Percentiles rank a stretch among this genome's conserved stretches.
Evolutionary conservation across 2,329 filamentous ascomycete genomes (phyloP).

Genomic region (Pseudomassariella vexata): DNA sequence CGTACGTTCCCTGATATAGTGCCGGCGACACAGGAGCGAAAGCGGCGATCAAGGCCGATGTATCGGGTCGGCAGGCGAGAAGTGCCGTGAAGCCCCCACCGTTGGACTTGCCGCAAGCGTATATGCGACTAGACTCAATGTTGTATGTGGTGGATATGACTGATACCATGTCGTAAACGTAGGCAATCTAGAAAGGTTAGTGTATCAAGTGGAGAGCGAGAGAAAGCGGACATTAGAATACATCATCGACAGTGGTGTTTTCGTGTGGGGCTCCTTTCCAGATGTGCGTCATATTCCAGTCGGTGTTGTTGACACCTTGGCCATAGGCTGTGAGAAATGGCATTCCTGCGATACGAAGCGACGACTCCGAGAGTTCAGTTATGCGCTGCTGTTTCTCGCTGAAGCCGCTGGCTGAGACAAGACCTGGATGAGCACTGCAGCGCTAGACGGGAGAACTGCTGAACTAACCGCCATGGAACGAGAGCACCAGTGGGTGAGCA

Average conservation of each 20-base stretch:
- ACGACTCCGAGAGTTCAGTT: conserved; percentile 17
- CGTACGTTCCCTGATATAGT: conserved; percentile 11
- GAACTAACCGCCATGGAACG: conserved; percentile 16
- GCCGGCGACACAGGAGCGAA: conserved; percentile 14
- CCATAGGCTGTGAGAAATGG: conserved; percentile 18
- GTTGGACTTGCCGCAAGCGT: conserved; percentile 15
- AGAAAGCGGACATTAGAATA: not conserved
- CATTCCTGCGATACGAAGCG: conserved; percentile 15
- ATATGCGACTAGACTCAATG: conserved; percentile 12
- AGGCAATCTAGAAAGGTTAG: conserved; percentile 11
- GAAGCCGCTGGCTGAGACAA: conserved; percentile 13
- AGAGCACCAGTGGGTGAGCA: conserved; percentile 13
- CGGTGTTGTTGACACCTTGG: conserved; percentile 17
- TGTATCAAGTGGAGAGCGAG: not conserved
- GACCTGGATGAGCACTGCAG: too few species aligned
- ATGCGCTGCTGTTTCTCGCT: conserved; percentile 18
- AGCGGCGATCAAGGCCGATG: conserved; percentile 10
- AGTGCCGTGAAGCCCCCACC: conserved; percentile 14
- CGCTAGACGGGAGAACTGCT: not conserved
- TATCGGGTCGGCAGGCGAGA: conserved; percentile 13
- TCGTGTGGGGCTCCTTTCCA: conserved; percentile 20
- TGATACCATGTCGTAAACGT: conserved; percentile 17
- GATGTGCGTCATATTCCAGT: conserved; percentile 16
- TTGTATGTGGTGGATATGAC: conserved; percentile 14
- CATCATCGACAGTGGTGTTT: conserved; percentile 18